phyloP scores from a whole-genome alignment of 768 basidiomycete species.

The Lactarius pseudohatsudake region DNA sequence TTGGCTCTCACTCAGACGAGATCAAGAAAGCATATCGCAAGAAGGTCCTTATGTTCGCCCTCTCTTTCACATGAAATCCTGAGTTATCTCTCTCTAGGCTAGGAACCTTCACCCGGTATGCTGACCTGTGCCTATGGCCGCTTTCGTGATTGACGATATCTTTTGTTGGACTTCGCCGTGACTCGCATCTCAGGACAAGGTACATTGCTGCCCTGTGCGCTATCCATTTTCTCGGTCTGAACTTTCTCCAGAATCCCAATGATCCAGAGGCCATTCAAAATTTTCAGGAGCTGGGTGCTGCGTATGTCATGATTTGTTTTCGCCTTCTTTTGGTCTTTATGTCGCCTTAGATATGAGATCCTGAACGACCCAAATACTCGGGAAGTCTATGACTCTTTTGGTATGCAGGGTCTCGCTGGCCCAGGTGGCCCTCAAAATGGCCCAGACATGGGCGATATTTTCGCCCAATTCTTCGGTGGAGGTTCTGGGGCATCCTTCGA shows the following conservation, averaged over 20 bases:
- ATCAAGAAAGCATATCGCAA: slow-evolving; percentile 94
- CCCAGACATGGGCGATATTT: slow-evolving; percentile 64
- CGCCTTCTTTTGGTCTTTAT: slow-evolving; percentile 3
- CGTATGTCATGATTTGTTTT: slow-evolving; percentile 47
- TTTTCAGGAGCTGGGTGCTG: slow-evolving; percentile 88
- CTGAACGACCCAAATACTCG: slow-evolving; percentile 68
- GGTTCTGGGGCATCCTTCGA: slow-evolving; percentile 60
- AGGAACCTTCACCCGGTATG: slow-evolving; percentile 86
- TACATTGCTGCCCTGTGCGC: slow-evolving; percentile 31
- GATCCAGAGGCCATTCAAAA: slow-evolving; percentile 78
- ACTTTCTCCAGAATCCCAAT: slow-evolving; percentile 73
- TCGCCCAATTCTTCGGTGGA: slow-evolving; percentile 68
- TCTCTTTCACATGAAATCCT: slow-evolving; percentile 30
- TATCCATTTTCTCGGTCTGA: slow-evolving; percentile 1
- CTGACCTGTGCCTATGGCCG: slow-evolving; percentile 23
- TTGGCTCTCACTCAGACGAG: slow-evolving; percentile 50
- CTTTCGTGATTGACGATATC: slow-evolving; percentile 13
- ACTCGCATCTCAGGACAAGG: slow-evolving; percentile 59
- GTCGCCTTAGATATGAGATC: slow-evolving; percentile 68
- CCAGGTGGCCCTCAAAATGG: slow-evolving; percentile 43
- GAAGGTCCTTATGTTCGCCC: slow-evolving; percentile 56
- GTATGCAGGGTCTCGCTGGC: slow-evolving; percentile 65
- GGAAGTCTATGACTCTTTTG: slow-evolving; percentile 69
- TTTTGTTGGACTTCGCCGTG: slow-evolving; percentile 20
- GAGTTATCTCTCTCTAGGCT: slow-evolving; percentile 49